Conservation (phyloP, 2,329 filamentous ascomycete genomes). For the Xylaria sp. region DNA sequence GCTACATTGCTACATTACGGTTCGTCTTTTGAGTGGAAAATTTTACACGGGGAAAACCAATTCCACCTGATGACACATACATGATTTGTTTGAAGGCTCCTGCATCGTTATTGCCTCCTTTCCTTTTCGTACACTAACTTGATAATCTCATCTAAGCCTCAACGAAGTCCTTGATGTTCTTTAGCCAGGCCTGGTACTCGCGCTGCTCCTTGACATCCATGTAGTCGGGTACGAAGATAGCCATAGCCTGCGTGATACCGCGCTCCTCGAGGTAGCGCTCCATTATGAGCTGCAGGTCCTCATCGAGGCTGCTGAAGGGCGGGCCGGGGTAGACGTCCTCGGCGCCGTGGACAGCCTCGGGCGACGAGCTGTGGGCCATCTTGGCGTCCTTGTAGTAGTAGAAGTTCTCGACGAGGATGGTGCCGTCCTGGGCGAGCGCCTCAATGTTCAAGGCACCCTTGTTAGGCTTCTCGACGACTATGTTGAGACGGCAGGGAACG, state of each 20-base stretch:
- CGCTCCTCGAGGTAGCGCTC: slow-evolving; percentile 96
- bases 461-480: slow-evolving; percentile 87
- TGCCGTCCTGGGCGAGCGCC: slow-evolving; percentile 84
- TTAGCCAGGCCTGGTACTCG: slow-evolving; percentile 93
- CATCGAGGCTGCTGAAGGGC: slow-evolving; percentile 92
- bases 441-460: slow-evolving; percentile 89
- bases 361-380: slow-evolving; percentile 77
- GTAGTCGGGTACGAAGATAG: slow-evolving; percentile 93
- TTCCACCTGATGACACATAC: slow-evolving; percentile 22
- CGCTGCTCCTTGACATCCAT: slow-evolving; percentile 98
- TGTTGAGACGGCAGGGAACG: slow-evolving; percentile 84
- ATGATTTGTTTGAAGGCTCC: slow-evolving; percentile 8
- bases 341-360: slow-evolving; percentile 80
- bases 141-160: slow-evolving; percentile 64
- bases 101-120: neutral
- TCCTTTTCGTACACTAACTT: slow-evolving; percentile 8
- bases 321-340: slow-evolving; percentile 88
- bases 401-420: slow-evolving; percentile 88
- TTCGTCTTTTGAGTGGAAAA: slow-evolving; percentile 30
- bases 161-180: slow-evolving; percentile 86
- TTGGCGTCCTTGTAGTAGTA: slow-evolving; percentile 85
- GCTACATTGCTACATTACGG: slow-evolving; percentile 21
- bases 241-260: slow-evolving; percentile 86
- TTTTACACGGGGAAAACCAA: slow-evolving; percentile 23
- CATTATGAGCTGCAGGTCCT: slow-evolving; percentile 91